Conservation (phyloP, 1,284 basidiomycete genomes). For the Peniophora sp. region DNA sequence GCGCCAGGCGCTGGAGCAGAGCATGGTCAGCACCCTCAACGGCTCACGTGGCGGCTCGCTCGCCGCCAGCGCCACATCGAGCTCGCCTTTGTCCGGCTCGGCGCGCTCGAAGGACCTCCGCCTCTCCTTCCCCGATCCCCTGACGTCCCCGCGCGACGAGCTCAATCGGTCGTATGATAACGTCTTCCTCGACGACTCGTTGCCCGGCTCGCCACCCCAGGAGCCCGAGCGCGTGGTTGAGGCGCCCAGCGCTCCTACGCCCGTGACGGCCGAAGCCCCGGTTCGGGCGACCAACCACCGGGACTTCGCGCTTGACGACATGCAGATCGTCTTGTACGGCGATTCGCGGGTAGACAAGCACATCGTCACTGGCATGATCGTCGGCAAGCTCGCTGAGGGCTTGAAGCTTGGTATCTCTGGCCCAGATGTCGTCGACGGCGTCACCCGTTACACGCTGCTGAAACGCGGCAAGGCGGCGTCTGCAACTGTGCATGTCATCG, state of each 20-base stretch:
- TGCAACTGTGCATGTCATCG: slow-evolving; percentile 16
- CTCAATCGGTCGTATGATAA: slow-evolving; percentile 46
- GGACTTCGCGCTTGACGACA: slow-evolving; percentile 30
- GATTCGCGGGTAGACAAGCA: slow-evolving; percentile 46
- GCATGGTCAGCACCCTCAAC: slow-evolving; percentile 68
- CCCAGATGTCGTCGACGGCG: slow-evolving; percentile 4
- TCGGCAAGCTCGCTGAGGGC: slow-evolving; percentile 32
- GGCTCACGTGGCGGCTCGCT: slow-evolving; percentile 57
- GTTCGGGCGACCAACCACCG: slow-evolving; percentile 26
- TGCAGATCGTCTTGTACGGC: slow-evolving; percentile 59
- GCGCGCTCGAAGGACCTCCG: slow-evolving; percentile 58
- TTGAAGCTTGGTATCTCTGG: slow-evolving; percentile 4
- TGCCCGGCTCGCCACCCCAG: slow-evolving; percentile 20
- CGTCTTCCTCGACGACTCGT: slow-evolving; percentile 20
- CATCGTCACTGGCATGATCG: slow-evolving; percentile 45
- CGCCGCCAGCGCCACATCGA: slow-evolving; percentile 18
- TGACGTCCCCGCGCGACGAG: slow-evolving; percentile 56
- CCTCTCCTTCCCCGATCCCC: slow-evolving; percentile 70
- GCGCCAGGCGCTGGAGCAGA: slow-evolving; percentile 67
- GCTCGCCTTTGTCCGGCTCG: slow-evolving; percentile 36
- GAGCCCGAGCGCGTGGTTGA: slow-evolving; percentile 4
- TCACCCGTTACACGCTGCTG: slow-evolving; percentile 1
- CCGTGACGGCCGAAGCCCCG: slow-evolving; percentile 24
- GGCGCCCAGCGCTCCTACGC: not conserved
- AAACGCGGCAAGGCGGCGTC: too few relatives aligned